These are phyloP conservation scores for Stephania yunnanensis DNA, from an alignment of 164 flowering plant species.

Conservation along the genomic window DNA sequence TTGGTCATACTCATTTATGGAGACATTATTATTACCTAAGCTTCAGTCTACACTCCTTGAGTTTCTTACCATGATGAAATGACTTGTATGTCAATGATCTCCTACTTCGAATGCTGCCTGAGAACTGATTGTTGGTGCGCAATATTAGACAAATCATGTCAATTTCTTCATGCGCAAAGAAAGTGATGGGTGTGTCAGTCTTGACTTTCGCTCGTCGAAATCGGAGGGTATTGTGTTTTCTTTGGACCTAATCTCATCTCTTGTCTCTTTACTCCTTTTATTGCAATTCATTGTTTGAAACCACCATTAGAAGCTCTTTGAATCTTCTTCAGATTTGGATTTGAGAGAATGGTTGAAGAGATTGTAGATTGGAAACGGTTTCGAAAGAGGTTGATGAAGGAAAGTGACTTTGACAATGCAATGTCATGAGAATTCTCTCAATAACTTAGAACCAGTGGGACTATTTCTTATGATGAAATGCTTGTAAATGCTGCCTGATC, in stretches of 20 bases:
- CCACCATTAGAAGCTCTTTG: slow-evolving; percentile 67
- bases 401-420: slow-evolving; percentile 55
- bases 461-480: too few relatives aligned
- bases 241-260: too few relatives aligned
- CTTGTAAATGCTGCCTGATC: too few relatives aligned
- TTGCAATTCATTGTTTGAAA: slow-evolving; percentile 50
- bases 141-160: slow-evolving; percentile 88
- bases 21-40: too few relatives aligned
- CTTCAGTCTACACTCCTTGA: too few relatives aligned
- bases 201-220: slow-evolving; percentile 81
- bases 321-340: slow-evolving; percentile 69
- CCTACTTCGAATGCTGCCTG: slow-evolving; percentile 84
- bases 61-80: slow-evolving; percentile 72
- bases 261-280: too few relatives aligned
- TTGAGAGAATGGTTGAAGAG: slow-evolving; percentile 68
- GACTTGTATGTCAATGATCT: too few relatives aligned
- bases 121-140: slow-evolving; percentile 55
- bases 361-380: slow-evolving; percentile 69
- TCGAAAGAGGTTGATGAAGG: slow-evolving; percentile 71
- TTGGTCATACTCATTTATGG: too few relatives aligned
- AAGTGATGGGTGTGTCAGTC: slow-evolving; percentile 77
- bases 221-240: too few relatives aligned
- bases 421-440: slow-evolving; percentile 68
- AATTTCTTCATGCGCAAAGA: too few relatives aligned
- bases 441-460: slow-evolving; percentile 68